These are phyloP conservation scores for Phytophthora pisi DNA, from an alignment of 352 stramenopile species.

Conservation along the genomic window DNA sequence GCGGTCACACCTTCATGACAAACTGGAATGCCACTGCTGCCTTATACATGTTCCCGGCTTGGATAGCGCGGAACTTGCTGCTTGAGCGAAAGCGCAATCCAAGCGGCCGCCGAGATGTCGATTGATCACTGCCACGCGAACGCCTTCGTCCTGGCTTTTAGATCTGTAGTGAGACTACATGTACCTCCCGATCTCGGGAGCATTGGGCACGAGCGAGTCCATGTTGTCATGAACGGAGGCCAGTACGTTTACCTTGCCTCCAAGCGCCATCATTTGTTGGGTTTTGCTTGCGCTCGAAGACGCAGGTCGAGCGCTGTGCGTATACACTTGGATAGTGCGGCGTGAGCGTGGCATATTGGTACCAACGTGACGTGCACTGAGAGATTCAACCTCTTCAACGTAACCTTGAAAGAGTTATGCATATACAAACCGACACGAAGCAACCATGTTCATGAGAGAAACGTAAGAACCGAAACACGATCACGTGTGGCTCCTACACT, in stretches of 20 bases:
- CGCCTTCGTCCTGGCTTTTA: background rate
- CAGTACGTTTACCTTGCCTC: no score
- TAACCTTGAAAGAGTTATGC: background rate
- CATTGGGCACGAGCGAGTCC: no score
- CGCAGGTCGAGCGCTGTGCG: background rate
- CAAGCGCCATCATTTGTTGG: no score
- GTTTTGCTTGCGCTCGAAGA: background rate
- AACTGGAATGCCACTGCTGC: background rate
- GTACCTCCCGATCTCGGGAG: no score
- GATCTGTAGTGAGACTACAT: constrained; percentile 1
- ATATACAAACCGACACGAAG: background rate
- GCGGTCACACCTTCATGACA: no score
- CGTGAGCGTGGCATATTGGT: constrained; percentile 10
- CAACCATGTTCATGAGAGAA: background rate
- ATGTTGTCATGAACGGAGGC: no score
- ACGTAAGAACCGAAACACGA: constrained; percentile 8
- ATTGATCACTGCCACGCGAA: background rate
- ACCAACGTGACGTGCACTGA: background rate
- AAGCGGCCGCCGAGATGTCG: background rate
- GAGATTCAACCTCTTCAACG: background rate
- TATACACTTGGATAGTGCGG: constrained; percentile 23
- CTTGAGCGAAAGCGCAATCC: background rate
- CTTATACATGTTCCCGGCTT: no score
- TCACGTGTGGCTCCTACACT: constrained; percentile 6
- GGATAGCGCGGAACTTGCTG: background rate